Percentiles rank a stretch among this genome's conserved stretches.
Conservation (phyloP, 768 basidiomycete genomes). For the Flagelloscypha sp. region DNA sequence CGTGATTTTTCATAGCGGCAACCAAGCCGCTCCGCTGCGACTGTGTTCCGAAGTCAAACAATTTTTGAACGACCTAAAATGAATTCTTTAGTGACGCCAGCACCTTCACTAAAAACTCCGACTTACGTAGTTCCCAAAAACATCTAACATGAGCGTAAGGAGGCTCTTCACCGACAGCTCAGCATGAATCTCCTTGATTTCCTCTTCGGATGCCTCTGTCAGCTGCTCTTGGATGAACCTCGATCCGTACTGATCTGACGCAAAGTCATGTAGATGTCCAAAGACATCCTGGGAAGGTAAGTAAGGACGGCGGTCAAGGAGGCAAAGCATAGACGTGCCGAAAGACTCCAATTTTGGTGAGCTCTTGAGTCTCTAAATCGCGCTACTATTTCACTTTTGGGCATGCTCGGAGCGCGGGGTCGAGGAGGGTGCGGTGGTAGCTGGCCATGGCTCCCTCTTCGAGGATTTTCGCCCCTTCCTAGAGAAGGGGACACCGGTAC, state of each 20-base stretch:
- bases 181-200: constrained; percentile 71
- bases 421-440: too few species aligned
- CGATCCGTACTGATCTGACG: constrained; percentile 95
- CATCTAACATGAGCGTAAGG: constrained; percentile 76
- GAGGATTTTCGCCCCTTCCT: too few species aligned
- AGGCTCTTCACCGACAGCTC: constrained; percentile 78
- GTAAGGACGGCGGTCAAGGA: too few species aligned
- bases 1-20: constrained; percentile 66
- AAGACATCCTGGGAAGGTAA: constrained; percentile 65
- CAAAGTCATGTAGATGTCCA: constrained; percentile 85
- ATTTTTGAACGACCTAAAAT: constrained; percentile 80
- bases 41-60: constrained; percentile 81
- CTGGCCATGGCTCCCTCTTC: too few species aligned
- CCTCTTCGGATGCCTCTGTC: constrained; percentile 66
- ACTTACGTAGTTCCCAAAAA: constrained; percentile 93
- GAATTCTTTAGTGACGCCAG: too few species aligned
- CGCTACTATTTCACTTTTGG: too few species aligned
- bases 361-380: too few species aligned
- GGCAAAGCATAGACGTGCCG: too few species aligned
- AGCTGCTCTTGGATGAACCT: constrained; percentile 91
- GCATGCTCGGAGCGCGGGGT: too few species aligned
- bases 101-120: too few species aligned
- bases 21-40: constrained; percentile 66
- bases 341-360: too few species aligned
- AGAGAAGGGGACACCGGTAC: too few species aligned